phyloP scores from a whole-genome alignment of 2,329 filamentous ascomycete species.

The Beauveria sp. region DNA sequence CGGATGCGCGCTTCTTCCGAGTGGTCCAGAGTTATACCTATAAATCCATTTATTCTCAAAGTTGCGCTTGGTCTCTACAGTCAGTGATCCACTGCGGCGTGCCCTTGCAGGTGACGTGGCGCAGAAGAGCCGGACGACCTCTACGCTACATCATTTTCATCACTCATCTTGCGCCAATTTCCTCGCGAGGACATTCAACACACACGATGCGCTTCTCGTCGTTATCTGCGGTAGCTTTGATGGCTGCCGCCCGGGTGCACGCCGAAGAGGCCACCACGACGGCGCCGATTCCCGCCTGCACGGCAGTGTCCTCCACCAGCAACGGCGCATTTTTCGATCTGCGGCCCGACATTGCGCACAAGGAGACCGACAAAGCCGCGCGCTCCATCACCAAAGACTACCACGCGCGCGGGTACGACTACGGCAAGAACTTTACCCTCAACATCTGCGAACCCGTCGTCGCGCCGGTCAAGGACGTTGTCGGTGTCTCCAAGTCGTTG shows the following conservation, averaged over 20 bases:
- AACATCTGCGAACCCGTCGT: constrained; percentile 77
- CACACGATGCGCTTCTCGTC: constrained; percentile 21
- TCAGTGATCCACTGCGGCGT: not conserved
- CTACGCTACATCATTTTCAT: not conserved
- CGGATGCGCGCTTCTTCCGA: too few species aligned
- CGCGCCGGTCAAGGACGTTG: constrained; percentile 53
- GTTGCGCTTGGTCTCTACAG: too few species aligned
- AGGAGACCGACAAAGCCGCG: constrained; percentile 35
- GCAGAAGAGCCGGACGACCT: not conserved
- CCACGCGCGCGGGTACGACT: constrained; percentile 66
- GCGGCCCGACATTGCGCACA: constrained; percentile 44
- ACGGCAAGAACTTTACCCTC: constrained; percentile 72
- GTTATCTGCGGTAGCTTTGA: constrained; percentile 17
- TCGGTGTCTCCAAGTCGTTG: constrained; percentile 51
- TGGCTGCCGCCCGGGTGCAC: constrained; percentile 27
- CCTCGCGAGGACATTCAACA: not conserved
- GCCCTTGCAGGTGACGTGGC: constrained; percentile 2
- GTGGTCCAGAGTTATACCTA: too few species aligned
- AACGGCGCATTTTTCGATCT: constrained; percentile 54
- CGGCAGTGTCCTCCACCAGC: constrained; percentile 46
- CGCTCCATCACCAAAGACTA: constrained; percentile 43
- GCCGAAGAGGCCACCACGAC: constrained; percentile 34
- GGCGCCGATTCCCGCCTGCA: constrained; percentile 41
- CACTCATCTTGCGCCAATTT: not conserved
- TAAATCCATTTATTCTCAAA: too few species aligned